Conservation (phyloP, 768 basidiomycete species). For the Termitomyces sp. region DNA sequence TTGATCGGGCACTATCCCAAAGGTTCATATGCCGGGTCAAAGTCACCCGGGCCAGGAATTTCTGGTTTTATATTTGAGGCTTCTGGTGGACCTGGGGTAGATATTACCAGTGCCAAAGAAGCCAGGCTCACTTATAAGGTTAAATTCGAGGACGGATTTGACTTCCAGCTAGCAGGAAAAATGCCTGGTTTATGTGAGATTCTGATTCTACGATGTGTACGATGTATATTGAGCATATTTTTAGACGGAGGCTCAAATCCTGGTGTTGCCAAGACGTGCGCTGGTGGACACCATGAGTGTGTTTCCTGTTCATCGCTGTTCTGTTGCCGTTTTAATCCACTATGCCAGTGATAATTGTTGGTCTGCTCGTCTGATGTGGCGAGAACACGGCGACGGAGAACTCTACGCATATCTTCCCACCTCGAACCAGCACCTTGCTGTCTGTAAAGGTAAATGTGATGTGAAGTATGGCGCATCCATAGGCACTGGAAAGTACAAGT, state of each 20-base stretch:
- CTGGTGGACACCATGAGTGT: slow-evolving; percentile 47
- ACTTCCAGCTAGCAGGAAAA: slow-evolving; percentile 65
- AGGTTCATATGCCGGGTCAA: slow-evolving; percentile 14
- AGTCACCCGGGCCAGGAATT: slow-evolving; percentile 3
- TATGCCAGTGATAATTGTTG: slow-evolving; percentile 48
- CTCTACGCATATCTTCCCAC: slow-evolving; percentile 70
- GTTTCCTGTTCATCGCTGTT: not conserved
- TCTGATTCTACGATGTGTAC: slow-evolving; percentile 2
- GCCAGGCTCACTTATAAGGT: slow-evolving; percentile 57
- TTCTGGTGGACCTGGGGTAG: slow-evolving; percentile 45
- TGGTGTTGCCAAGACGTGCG: slow-evolving; percentile 45
- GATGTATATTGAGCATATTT: not conserved
- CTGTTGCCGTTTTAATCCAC: not conserved
- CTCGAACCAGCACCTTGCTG: slow-evolving; percentile 28
- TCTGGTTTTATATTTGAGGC: slow-evolving; percentile 47
- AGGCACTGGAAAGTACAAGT: slow-evolving; percentile 48
- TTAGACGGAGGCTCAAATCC: slow-evolving; percentile 53
- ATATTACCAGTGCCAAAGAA: slow-evolving; percentile 58
- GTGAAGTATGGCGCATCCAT: slow-evolving; percentile 47
- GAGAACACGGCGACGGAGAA: slow-evolving; percentile 53
- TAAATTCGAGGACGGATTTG: slow-evolving; percentile 44
- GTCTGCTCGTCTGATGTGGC: slow-evolving; percentile 69
- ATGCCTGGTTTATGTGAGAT: slow-evolving; percentile 63
- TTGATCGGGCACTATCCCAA: slow-evolving; percentile 11
- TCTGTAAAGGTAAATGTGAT: slow-evolving; percentile 37